phyloP scores from a whole-genome alignment of 1,284 basidiomycete species.

The Paramarasmius palmivorus region DNA sequence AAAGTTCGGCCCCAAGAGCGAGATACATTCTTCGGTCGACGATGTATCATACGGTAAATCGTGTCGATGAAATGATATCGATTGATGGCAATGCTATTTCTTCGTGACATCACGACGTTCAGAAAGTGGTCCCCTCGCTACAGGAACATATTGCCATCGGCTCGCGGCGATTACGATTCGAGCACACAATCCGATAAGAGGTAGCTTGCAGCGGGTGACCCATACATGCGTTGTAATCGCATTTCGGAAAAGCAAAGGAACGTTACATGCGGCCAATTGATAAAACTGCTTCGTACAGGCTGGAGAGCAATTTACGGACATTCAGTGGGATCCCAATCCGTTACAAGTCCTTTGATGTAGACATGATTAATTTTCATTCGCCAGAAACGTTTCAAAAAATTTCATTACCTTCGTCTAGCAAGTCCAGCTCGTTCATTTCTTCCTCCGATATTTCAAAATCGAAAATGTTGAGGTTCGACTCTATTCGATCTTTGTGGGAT shows the following conservation, averaged over 20 bases:
- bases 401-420: slow-evolving; percentile 52
- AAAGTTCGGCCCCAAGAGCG: too few relatives aligned
- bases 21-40: too few relatives aligned
- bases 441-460: slow-evolving; percentile 55
- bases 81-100: too few relatives aligned
- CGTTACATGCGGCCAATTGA: too few relatives aligned
- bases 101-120: too few relatives aligned
- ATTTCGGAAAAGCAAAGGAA: too few relatives aligned
- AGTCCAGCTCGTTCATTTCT: slow-evolving; percentile 53
- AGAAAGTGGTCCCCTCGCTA: background rate
- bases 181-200: background rate
- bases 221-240: too few relatives aligned
- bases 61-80: too few relatives aligned
- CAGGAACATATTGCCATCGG: background rate
- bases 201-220: too few relatives aligned
- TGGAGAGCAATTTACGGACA: slow-evolving; percentile 25
- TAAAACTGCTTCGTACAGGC: background rate
- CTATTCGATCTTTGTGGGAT: slow-evolving; percentile 50
- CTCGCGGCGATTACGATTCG: background rate
- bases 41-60: too few relatives aligned
- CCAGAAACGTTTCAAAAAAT: background rate
- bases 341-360: slow-evolving; percentile 38
- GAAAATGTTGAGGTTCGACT: slow-evolving; percentile 58
- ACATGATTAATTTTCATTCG: slow-evolving; percentile 1
- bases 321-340: slow-evolving; percentile 54